These are phyloP conservation scores for Aspergillus ellipticus DNA, from an alignment of 495 filamentous ascomycete species.

Conservation along the genomic window DNA sequence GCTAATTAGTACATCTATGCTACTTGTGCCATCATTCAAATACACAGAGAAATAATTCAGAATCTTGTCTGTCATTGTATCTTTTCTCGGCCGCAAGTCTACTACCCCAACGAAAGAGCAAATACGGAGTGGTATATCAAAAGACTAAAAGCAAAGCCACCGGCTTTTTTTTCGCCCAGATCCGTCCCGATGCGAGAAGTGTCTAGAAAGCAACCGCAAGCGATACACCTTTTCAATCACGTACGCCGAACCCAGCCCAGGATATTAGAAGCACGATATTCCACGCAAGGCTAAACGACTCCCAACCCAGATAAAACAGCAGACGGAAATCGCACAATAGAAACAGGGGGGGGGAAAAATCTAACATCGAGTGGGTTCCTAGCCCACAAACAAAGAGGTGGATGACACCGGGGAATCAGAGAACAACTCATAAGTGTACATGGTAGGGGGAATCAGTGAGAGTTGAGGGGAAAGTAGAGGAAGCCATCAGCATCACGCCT, in stretches of 20 bases:
- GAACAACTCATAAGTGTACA: neutral
- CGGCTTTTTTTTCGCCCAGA: neutral
- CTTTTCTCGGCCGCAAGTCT: too few relatives aligned
- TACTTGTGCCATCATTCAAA: too few relatives aligned
- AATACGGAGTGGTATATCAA: neutral
- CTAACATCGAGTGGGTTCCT: neutral
- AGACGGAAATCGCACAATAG: neutral
- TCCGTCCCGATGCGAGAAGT: neutral
- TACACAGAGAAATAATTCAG: too few relatives aligned
- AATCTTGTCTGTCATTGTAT: too few relatives aligned
- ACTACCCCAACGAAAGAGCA: neutral
- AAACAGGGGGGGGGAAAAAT: neutral
- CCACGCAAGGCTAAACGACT: neutral
- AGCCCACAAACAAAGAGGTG: neutral
- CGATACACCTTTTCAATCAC: neutral
- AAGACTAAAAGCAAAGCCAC: neutral
- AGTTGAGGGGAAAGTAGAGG: neutral
- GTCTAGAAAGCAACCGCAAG: constrained; percentile 2
- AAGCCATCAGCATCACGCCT: constrained; percentile 10
- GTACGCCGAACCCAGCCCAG: constrained; percentile 5
- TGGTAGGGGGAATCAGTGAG: neutral
- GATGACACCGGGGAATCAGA: neutral
- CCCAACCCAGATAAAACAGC: neutral
- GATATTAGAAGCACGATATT: neutral
- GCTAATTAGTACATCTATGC: too few relatives aligned